phyloP scores from a whole-genome alignment of 129 eudicot genomes.

The Chrysanthemum makinoi region DNA sequence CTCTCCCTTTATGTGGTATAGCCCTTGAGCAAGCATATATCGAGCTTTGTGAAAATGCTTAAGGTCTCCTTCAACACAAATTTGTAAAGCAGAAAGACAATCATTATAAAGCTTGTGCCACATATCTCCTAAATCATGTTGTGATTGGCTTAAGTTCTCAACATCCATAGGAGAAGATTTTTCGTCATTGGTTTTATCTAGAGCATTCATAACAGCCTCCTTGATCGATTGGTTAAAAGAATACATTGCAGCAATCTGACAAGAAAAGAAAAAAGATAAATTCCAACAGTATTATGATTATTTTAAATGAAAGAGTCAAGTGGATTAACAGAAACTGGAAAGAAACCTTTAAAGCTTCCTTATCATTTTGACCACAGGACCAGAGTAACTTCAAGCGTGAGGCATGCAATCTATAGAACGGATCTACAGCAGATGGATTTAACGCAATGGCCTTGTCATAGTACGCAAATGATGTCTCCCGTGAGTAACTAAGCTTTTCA shows the following conservation, averaged over 20 bases:
- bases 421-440: slow-evolving; percentile 95
- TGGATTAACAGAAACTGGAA: slow-evolving; percentile 6
- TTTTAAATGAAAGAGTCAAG: neutral
- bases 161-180: slow-evolving; percentile 16
- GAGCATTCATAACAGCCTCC: slow-evolving; percentile 45
- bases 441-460: slow-evolving; percentile 79
- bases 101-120: slow-evolving; percentile 84
- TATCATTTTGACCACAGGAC: slow-evolving; percentile 59
- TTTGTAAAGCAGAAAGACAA: slow-evolving; percentile 85
- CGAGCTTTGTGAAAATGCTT: slow-evolving; percentile 97
- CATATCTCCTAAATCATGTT: slow-evolving; percentile 37
- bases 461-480: slow-evolving; percentile 64
- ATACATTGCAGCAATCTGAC: slow-evolving; percentile 77
- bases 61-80: slow-evolving; percentile 94
- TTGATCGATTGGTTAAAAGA: slow-evolving; percentile 50
- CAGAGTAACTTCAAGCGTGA: slow-evolving; percentile 95
- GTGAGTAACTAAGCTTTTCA: slow-evolving; percentile 83
- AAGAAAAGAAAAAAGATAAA: slow-evolving; percentile 7
- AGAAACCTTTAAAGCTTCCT: slow-evolving; percentile 67
- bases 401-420: slow-evolving; percentile 98
- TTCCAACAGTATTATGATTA: neutral
- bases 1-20: slow-evolving; percentile 56
- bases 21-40: slow-evolving; percentile 98
- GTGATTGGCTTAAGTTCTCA: slow-evolving; percentile 25
- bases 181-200: slow-evolving; percentile 32